Base-by-base conservation (phyloP, 352 stramenopile genomes). In the Pythium vanterpoolii region DNA sequence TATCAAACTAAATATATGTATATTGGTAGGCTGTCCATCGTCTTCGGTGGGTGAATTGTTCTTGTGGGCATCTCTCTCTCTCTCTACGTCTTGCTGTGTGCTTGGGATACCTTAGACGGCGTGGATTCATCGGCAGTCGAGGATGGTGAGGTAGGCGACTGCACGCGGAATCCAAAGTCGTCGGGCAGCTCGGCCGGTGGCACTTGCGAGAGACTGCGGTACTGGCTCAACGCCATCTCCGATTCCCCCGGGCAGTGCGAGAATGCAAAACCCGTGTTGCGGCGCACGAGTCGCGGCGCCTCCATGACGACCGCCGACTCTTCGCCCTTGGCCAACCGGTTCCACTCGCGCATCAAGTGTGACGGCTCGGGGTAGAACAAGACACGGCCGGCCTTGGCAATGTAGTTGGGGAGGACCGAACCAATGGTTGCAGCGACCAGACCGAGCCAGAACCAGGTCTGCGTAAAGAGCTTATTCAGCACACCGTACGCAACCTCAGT, bases 321-420 rank as follows among this genome's bases (percentile, higher is more conserved):
- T 57, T 91, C 80, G 19, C 73, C 69, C 66, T 92, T 92, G n/a
- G 83, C 79, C 64, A 94, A 36, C 38, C 82, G 82, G 64, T 96
- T 96, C 87, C 87, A 96, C 65, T 96, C 87, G 19, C 87, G 85
- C 87, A 96, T 96, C 53, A 96, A 53, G 46, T 96, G 85, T 27
- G 87, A 94, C 31, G 87, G 87, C 62, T 96, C 87, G 0, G 87
- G 87, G 62, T 94, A 96, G 43, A 96, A 96, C 11, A 96, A 66
- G 19, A 96, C 85, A 43, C 85, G 82, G 26, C 83, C 83, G 16
- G 87, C 83, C 63, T 94, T 94, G 19, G 76, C 81, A 28, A 95
- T 93, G 61, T 94, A 96, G 59, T 96, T 96, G 0, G 87, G 87
- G 27, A 96, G 67, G 50, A 90, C 72, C 2, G 83, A 66, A 14